Evolutionary conservation across 2,329 filamentous ascomycete genomes (phyloP).

Genomic region (Fusarium decemcellulare): DNA sequence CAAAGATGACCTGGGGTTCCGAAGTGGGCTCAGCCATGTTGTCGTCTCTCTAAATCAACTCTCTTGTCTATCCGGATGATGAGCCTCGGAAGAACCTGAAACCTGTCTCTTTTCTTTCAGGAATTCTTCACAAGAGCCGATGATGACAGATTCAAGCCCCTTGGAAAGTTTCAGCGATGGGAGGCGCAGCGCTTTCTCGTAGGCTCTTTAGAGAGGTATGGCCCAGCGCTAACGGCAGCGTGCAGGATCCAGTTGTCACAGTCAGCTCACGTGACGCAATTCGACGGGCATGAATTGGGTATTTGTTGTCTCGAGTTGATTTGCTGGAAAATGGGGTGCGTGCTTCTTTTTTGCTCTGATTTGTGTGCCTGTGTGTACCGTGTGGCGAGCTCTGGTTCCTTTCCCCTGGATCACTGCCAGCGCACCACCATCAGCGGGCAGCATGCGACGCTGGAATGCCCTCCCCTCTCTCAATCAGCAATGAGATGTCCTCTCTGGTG

Average conservation of each 20-base stretch:
- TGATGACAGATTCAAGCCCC: slow-evolving; percentile 35
- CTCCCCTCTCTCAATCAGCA: slow-evolving; percentile 22
- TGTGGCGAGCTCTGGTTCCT: not conserved
- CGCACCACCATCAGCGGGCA: not conserved
- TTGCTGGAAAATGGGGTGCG: slow-evolving; percentile 8
- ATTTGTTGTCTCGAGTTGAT: slow-evolving; percentile 36
- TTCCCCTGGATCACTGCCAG: slow-evolving; percentile 6
- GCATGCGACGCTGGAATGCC: slow-evolving; percentile 11
- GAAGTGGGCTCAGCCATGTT: slow-evolving; percentile 45
- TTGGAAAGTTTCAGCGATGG: slow-evolving; percentile 9
- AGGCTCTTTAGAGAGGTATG: not conserved
- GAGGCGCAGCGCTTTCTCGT: slow-evolving; percentile 38
- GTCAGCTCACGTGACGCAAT: slow-evolving; percentile 35
- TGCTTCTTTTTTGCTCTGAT: too few species aligned
- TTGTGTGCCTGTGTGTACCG: too few species aligned
- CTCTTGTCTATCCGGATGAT: not conserved
- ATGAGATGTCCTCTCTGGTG: not conserved
- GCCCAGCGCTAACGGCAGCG: slow-evolving; percentile 38
- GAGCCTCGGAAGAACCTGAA: too few species aligned
- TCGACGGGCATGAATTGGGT: not conserved
- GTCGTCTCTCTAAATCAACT: not conserved
- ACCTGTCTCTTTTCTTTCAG: not conserved
- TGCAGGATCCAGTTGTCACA: slow-evolving; percentile 33
- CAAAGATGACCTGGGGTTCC: slow-evolving; percentile 47
- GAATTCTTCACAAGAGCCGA: slow-evolving; percentile 10